Evolutionary conservation across 2,329 filamentous ascomycete species (phyloP).

Genomic region (Aspergillus tubingensis): DNA sequence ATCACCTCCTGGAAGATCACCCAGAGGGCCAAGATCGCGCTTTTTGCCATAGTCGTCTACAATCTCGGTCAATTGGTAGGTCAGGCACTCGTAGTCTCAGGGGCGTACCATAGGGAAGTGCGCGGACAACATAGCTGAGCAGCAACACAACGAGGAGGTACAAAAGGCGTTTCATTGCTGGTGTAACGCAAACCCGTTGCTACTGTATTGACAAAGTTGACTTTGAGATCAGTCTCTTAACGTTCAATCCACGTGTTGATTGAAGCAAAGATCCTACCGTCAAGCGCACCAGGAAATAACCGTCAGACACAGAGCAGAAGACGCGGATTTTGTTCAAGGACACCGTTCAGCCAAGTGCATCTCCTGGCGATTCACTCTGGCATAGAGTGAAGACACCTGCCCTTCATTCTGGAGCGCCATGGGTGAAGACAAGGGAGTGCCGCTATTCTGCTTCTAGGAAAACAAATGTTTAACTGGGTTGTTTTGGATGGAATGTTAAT

Average conservation of each 20-base stretch:
- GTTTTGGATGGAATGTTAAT: conserved; percentile 24
- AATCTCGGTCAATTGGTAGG: conserved; percentile 21
- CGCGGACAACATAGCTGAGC: conserved; percentile 21
- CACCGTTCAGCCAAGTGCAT: background rate
- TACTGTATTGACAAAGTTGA: background rate
- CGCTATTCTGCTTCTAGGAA: background rate
- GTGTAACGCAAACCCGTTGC: background rate
- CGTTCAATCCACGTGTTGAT: background rate
- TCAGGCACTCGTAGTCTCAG: background rate
- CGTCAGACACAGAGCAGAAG: background rate
- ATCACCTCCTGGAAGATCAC: conserved; percentile 35
- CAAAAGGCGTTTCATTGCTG: conserved; percentile 21
- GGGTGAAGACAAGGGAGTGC: background rate
- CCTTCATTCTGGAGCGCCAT: background rate
- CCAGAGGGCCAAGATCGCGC: conserved; percentile 40
- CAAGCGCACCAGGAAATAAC: background rate
- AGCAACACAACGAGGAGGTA: conserved; percentile 24
- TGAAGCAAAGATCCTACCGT: background rate
- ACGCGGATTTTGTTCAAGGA: background rate
- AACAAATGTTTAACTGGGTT: background rate
- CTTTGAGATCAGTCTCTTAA: background rate
- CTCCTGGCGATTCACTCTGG: background rate
- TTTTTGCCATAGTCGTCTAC: conserved; percentile 22
- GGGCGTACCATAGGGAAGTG: conserved; percentile 26
- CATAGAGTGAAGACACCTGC: background rate